Base-by-base conservation (phyloP, 1,284 basidiomycete genomes). In the Heliocybe sulcata region DNA sequence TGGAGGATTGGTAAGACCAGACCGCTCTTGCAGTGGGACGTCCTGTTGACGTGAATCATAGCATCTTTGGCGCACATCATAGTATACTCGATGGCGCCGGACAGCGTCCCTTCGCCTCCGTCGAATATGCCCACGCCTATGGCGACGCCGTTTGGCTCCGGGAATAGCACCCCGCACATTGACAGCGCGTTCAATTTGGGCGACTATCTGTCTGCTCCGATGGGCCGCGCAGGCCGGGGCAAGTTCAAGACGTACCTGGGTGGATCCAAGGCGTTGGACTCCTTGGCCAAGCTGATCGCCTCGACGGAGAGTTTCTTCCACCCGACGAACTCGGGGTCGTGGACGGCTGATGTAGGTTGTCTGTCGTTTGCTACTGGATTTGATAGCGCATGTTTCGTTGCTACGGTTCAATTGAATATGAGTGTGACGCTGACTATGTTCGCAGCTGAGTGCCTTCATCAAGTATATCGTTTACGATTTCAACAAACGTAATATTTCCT, bases 291-390 rank as follows among this genome's bases (percentile, higher is more conserved):
- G 65, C 74, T 97, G 58, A 85, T 98, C 58, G 91, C 92, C 20
- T 93, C 90, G 10, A 91, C 87, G 29, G 94, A 98, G 70, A 89
- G 82, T 57, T 93, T 91, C 71, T 94, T 93, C 69, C 92, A 94
- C 66, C 90, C 90, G 0, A 82, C 85, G 3, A 87, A 87, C 61
- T 83, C 85, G 2, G 86, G 86, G 3, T 73, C 77, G 22, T 89
- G 85, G 83, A 88, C 85, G 8, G 68, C 75, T 52, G 79, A 88
- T 75, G 81, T 85, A 72, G 53, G 29, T 35, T 31, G 16, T 49
- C n/a, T 23, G 3, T 57, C 52, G 20, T 42, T 38, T 49, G 27
- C 49, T 22, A 49, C 12, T 16, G 47, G 22, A 49, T 25, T 49
- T 14, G 11, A 6, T 22, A 25, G 27, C 11, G 10, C 16, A 4